phyloP scores from a whole-genome alignment of 768 basidiomycete species.

The Amanita muscaria region DNA sequence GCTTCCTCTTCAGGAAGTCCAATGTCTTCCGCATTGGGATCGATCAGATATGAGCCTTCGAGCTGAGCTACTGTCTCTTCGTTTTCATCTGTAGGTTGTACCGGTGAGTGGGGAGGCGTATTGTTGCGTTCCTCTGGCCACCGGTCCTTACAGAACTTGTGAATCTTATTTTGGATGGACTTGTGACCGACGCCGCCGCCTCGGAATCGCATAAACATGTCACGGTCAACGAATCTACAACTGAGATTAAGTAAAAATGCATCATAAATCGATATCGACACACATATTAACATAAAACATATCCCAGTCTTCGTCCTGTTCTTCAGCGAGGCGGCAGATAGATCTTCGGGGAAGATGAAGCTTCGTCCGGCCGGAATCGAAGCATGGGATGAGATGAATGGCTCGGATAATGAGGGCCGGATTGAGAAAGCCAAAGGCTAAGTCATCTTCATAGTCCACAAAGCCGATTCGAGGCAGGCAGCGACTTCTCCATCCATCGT shows the following conservation, averaged over 20 bases:
- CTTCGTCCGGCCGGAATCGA: background rate
- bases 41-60: background rate
- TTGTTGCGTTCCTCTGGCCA: constrained; percentile 10
- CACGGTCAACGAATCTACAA: constrained; percentile 9
- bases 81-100: background rate
- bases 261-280: background rate
- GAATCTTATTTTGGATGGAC: constrained; percentile 1
- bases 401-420: background rate
- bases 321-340: too few species aligned
- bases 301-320: too few species aligned
- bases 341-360: too few species aligned
- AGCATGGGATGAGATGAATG: background rate
- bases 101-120: background rate
- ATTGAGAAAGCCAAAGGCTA: background rate
- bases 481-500: constrained; percentile 9
- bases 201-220: background rate
- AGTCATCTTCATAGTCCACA: background rate
- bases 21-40: background rate
- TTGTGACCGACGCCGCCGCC: constrained; percentile 3
- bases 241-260: background rate
- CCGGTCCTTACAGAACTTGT: background rate
- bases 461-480: constrained; percentile 17
- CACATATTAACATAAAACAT: too few species aligned
- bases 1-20: background rate
- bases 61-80: background rate